phyloP scores from a whole-genome alignment of 805 yeast species.

The Candida caryicola region DNA sequence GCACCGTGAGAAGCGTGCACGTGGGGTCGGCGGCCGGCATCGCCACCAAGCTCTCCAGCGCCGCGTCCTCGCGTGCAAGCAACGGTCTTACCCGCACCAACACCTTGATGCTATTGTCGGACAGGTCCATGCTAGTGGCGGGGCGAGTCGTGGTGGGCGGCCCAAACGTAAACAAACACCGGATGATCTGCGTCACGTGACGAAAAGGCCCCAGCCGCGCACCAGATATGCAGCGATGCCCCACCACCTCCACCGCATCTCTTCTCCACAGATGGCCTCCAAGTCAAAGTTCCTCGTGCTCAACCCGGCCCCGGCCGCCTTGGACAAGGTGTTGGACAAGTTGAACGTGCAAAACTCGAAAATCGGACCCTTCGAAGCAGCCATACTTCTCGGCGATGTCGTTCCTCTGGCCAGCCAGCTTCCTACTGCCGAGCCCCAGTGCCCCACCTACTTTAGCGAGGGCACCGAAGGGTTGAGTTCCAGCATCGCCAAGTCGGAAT shows the following conservation, averaged over 20 bases:
- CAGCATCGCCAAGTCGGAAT: slow-evolving; percentile 7
- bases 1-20: slow-evolving; percentile 18
- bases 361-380: slow-evolving; percentile 65
- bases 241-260: too few species aligned
- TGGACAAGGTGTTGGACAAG: slow-evolving; percentile 44
- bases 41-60: slow-evolving; percentile 19
- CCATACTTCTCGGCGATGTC: slow-evolving; percentile 51
- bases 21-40: slow-evolving; percentile 28
- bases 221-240: too few species aligned
- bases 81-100: slow-evolving; percentile 54
- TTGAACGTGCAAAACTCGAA: slow-evolving; percentile 50
- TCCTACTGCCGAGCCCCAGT: slow-evolving; percentile 20
- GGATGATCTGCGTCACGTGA: too few species aligned
- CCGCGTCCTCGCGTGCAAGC: slow-evolving; percentile 26
- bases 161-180: not conserved
- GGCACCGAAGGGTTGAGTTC: slow-evolving; percentile 19
- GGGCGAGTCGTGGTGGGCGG: too few species aligned
- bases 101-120: slow-evolving; percentile 39
- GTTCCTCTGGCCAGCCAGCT: slow-evolving; percentile 12
- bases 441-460: slow-evolving; percentile 25
- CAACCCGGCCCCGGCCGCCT: slow-evolving; percentile 40
- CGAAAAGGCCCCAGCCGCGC: too few species aligned
- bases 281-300: slow-evolving; percentile 40
- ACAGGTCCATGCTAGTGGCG: not conserved
- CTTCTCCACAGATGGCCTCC: slow-evolving; percentile 7